Base-by-base conservation (phyloP, 2,329 filamentous ascomycete genomes). In the Botryotinia convoluta region DNA sequence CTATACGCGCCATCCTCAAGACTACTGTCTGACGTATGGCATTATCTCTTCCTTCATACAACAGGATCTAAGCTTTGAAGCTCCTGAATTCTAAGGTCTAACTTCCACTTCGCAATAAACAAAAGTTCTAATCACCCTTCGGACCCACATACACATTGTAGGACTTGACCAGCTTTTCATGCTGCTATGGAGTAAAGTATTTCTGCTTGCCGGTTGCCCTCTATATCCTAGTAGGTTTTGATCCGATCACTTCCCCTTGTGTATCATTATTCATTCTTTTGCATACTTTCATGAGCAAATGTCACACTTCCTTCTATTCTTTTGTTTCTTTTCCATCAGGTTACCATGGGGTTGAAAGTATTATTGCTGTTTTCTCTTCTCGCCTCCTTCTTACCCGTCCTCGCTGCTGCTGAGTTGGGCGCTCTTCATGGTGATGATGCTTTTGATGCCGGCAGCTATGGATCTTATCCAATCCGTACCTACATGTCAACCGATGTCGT, bases 381-480 rank as follows among this genome's bases (percentile, higher is more conserved):
- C 14, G 18, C 37, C 32, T 44, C 64, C 29, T 22, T 71, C 32
- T 29, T 44, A 18, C 35, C 60, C 10, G 44, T 72, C 45, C 26
- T 54, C 45, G 26, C 35, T 12, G 26, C 51, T 59, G 65, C 57
- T 20, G 71, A 69, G 29, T 39, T 39, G 48, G 71, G 59, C 3
- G 64, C 71, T 44, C 68, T 74, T 57, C 42, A 72, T 39, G 76
- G 77, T 60, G 78, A 79, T 57, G 74, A 74, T 62, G 73, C 73
- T 12, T 84, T 81, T 75, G 82, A 84, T 71, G 69, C 77, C n/a
- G 80, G 79, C 20, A 76, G 76, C 3, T 82, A 81, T 71, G 82
- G 82, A 35, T 61, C 77, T 22, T 83, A 82, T 74, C 82, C 82
- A 22, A 77, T 79, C 20, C 78, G 81, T 44, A 77, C 76, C 1